Evolutionary conservation across 257 asterid species (phyloP).

Genomic region (Nicotiana otophora): DNA sequence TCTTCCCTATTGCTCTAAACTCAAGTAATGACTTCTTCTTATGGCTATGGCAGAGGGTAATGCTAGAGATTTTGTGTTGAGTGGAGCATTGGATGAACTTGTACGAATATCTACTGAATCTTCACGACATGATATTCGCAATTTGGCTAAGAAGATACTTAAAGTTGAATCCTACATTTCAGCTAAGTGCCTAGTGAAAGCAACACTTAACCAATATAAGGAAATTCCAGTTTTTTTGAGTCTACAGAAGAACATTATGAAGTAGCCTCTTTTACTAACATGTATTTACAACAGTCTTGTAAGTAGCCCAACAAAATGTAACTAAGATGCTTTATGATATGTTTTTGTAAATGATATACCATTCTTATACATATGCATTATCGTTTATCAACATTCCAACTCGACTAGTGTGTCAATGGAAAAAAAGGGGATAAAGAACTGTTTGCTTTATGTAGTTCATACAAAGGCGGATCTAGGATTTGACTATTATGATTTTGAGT

Average conservation of each 20-base stretch:
- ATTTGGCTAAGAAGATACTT: slow-evolving; percentile 73
- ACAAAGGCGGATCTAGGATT: not conserved
- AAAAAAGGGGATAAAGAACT: not conserved
- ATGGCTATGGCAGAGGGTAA: slow-evolving; percentile 55
- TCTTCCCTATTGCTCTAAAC: not conserved
- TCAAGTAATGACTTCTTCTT: not conserved
- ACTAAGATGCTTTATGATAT: not conserved
- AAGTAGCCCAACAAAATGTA: slow-evolving; percentile 1
- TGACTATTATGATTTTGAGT: not conserved
- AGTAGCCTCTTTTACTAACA: not conserved
- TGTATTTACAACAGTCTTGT: not conserved
- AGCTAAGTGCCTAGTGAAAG: slow-evolving; percentile 26
- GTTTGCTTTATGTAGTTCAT: not conserved
- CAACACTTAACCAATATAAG: not conserved
- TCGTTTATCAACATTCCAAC: not conserved
- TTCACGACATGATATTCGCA: slow-evolving; percentile 77
- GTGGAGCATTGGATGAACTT: slow-evolving; percentile 64
- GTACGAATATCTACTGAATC: slow-evolving; percentile 61
- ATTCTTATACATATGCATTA: not conserved
- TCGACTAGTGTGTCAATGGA: not conserved
- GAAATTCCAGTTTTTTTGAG: not conserved
- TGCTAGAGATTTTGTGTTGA: slow-evolving; percentile 54
- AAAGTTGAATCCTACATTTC: slow-evolving; percentile 42
- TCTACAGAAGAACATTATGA: not conserved
- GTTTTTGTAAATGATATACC: not conserved